phyloP scores from a whole-genome alignment of 768 basidiomycete species.

The Kwoniella dendrophila region DNA sequence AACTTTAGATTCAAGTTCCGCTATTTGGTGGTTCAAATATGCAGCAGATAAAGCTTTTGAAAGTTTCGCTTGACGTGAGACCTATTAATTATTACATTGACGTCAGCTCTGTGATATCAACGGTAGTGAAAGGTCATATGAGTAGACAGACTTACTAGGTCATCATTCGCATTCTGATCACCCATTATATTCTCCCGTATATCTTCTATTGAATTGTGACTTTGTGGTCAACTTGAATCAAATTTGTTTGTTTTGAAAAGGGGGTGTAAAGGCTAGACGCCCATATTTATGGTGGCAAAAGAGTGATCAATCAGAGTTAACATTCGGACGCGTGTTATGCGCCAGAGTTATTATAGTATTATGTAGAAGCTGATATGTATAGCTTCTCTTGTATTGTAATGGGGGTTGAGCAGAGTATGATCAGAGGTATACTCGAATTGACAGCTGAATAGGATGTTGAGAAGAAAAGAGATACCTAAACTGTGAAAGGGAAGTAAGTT shows the following conservation, averaged over 20 bases:
- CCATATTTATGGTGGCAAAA: conserved; percentile 12
- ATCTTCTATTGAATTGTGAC: neutral
- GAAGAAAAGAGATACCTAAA: neutral
- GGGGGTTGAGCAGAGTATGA: neutral
- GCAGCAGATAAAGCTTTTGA: conserved; percentile 51
- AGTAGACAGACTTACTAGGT: conserved; percentile 1
- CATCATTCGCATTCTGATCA: neutral
- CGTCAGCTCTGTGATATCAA: neutral
- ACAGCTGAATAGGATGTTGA: neutral
- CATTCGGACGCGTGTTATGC: conserved; percentile 5
- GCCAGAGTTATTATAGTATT: neutral
- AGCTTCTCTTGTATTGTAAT: too few species aligned
- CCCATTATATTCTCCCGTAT: neutral
- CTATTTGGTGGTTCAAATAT: conserved; percentile 50
- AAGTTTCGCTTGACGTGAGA: conserved; percentile 43
- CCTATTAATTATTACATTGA: conserved; percentile 19
- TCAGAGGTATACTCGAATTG: neutral
- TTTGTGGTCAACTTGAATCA: neutral
- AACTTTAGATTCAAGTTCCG: conserved; percentile 50
- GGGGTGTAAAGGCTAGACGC: conserved; percentile 10
- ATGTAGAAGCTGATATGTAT: too few species aligned
- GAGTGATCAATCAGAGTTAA: conserved; percentile 1
- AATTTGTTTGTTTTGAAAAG: neutral
- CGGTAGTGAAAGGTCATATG: neutral
- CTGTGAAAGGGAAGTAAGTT: conserved; percentile 1